A percentile compares a stretch with the other conserved stretches of the same genome.
These are phyloP conservation scores for Tuber magnatum DNA, from an alignment of 495 filamentous ascomycete genomes.

Conservation along the genomic window DNA sequence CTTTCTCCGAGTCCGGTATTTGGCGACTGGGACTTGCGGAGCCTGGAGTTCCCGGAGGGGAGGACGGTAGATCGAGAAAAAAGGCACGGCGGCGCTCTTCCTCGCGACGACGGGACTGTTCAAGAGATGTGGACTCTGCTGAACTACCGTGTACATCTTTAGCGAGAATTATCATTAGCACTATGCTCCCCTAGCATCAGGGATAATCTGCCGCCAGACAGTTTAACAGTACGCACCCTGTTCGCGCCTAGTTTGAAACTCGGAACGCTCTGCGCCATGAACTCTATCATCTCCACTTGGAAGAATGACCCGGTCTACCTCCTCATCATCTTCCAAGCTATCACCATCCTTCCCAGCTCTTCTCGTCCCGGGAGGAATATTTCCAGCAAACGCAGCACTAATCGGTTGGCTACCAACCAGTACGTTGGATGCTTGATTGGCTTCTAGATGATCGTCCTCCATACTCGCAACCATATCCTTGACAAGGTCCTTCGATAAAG, in stretches of 20 bases:
- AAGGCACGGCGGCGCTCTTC: constrained; percentile 5
- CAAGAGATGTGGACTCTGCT: constrained; percentile 7
- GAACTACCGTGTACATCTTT: constrained; percentile 6
- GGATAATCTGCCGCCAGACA: neutral
- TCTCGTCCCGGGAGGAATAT: constrained; percentile 48
- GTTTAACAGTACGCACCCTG: neutral
- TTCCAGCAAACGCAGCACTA: constrained; percentile 62
- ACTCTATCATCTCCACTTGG: constrained; percentile 25
- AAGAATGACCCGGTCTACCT: constrained; percentile 19
- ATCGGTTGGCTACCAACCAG: constrained; percentile 69
- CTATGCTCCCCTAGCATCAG: neutral
- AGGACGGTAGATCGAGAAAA: constrained; percentile 8
- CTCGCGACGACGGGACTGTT: constrained; percentile 4
- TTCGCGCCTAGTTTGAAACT: neutral
- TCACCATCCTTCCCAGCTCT: constrained; percentile 14
- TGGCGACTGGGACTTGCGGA: constrained; percentile 5
- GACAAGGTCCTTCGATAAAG: constrained; percentile 75
- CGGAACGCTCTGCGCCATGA: constrained; percentile 7
- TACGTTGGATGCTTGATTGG: constrained; percentile 62
- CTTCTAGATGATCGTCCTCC: constrained; percentile 71
- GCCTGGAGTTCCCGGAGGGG: neutral
- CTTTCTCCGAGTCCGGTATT: constrained; percentile 36
- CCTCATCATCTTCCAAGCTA: constrained; percentile 17
- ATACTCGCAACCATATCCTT: constrained; percentile 72
- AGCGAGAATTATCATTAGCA: neutral